A percentile compares a stretch with the other conserved stretches of the same genome.
Evolutionary conservation across 139 green algal species (phyloP).

Genomic region (Pseudopediastrum boryanum): DNA sequence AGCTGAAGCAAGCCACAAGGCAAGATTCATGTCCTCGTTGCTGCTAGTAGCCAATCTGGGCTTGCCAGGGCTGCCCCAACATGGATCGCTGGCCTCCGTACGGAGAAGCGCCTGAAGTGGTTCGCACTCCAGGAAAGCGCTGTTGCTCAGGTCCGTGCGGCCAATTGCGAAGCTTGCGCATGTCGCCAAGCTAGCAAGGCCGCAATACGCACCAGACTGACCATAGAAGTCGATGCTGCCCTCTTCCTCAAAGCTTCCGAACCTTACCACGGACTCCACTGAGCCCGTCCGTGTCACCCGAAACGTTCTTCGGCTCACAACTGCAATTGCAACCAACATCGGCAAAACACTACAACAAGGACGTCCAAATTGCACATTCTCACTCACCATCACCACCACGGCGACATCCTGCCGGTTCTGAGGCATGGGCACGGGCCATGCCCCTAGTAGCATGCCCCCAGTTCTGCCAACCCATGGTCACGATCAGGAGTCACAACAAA

Average conservation of each 20-base stretch:
- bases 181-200: slow-evolving; percentile 1
- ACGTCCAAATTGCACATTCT: neutral
- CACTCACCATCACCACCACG: too few species aligned
- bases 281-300: too few species aligned
- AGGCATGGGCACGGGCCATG: too few species aligned
- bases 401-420: too few species aligned
- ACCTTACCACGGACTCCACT: too few species aligned
- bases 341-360: neutral
- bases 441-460: too few species aligned
- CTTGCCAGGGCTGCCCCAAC: neutral
- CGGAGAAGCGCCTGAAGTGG: neutral
- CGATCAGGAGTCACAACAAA: too few species aligned
- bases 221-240: neutral
- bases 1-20: too few species aligned
- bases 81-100: neutral
- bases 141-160: neutral
- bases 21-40: too few species aligned
- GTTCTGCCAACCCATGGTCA: too few species aligned
- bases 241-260: neutral
- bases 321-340: too few species aligned
- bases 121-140: neutral
- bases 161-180: neutral
- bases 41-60: neutral
- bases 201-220: neutral
- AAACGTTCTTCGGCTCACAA: too few species aligned